phyloP scores from a whole-genome alignment of 805 yeast species.

The Kodamaea restingae region DNA sequence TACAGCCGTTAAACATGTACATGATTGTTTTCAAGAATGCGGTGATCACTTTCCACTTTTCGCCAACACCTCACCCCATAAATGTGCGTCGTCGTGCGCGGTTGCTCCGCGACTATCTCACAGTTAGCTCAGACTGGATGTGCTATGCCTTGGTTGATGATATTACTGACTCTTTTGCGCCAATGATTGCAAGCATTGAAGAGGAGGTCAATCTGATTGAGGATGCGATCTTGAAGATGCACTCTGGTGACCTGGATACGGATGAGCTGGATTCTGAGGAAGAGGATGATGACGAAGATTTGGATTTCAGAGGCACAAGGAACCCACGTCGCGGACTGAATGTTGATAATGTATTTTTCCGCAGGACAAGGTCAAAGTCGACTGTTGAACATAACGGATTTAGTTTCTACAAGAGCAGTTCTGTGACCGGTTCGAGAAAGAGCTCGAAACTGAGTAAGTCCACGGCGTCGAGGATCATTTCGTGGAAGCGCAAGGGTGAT shows the following conservation, averaged over 20 bases:
- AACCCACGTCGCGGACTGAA: slow-evolving; percentile 5
- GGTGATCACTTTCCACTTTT: slow-evolving; percentile 88
- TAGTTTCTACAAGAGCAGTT: slow-evolving; percentile 6
- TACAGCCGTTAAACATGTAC: slow-evolving; percentile 89
- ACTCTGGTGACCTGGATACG: slow-evolving; percentile 55
- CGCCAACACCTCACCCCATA: slow-evolving; percentile 93
- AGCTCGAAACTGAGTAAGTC: slow-evolving; percentile 28
- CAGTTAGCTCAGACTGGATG: slow-evolving; percentile 93
- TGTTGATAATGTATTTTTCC: slow-evolving; percentile 25
- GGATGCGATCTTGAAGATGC: slow-evolving; percentile 84
- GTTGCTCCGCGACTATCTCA: slow-evolving; percentile 77
- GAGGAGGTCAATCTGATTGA: slow-evolving; percentile 94
- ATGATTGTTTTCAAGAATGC: slow-evolving; percentile 89
- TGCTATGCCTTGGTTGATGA: slow-evolving; percentile 96
- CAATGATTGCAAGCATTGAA: slow-evolving; percentile 91
- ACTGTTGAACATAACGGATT: slow-evolving; percentile 28
- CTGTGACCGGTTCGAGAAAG: slow-evolving; percentile 3
- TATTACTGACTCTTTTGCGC: slow-evolving; percentile 95
- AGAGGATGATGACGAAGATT: slow-evolving; percentile 13
- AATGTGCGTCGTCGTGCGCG: slow-evolving; percentile 94
- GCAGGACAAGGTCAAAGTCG: slow-evolving; percentile 34
- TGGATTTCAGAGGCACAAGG: too few species aligned
- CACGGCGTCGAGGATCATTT: slow-evolving; percentile 46
- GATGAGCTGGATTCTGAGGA: slow-evolving; percentile 28
- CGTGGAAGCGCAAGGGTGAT: slow-evolving; percentile 90